These are phyloP conservation scores for Magnolia sinica DNA, from an alignment of 164 flowering plant genomes.

Conservation along the genomic window DNA sequence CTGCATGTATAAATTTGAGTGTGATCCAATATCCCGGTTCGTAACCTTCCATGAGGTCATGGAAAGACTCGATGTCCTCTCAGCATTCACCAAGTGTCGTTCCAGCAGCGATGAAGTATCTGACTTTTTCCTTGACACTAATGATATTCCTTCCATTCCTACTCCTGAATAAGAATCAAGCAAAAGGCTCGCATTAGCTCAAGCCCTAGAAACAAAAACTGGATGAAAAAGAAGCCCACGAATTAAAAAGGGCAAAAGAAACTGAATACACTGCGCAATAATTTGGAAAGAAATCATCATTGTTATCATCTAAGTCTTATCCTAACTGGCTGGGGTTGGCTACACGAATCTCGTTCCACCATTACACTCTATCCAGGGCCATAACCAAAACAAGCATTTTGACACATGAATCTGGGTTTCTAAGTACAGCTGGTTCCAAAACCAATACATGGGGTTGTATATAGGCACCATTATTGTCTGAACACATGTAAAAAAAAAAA, in stretches of 20 bases:
- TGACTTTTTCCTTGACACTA: conserved; percentile 26
- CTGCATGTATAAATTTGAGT: conserved; percentile 26
- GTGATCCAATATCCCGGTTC: conserved; percentile 30
- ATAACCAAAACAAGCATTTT: too few species aligned
- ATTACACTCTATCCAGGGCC: too few species aligned
- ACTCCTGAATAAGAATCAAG: background rate
- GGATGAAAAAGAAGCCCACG: background rate
- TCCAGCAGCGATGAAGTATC: conserved; percentile 45
- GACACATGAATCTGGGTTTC: too few species aligned
- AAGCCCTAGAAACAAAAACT: background rate
- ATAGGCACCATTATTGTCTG: too few species aligned
- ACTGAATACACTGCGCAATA: background rate
- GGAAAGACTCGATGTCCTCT: conserved; percentile 34
- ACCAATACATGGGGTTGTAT: too few species aligned
- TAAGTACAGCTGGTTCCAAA: too few species aligned
- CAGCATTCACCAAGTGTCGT: conserved; percentile 28
- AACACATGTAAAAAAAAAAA: too few species aligned
- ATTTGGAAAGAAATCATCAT: background rate
- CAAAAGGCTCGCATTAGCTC: background rate
- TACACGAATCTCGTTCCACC: too few species aligned
- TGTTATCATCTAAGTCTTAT: too few species aligned
- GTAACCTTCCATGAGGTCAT: conserved; percentile 33
- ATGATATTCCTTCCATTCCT: conserved; percentile 18
- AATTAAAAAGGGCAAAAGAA: background rate
- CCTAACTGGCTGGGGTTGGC: too few species aligned